Evolutionary conservation across 2,329 filamentous ascomycete species (phyloP), one percentile per base, ranked within the genome.

Genomic region (Trichoderma sp.): DNA sequence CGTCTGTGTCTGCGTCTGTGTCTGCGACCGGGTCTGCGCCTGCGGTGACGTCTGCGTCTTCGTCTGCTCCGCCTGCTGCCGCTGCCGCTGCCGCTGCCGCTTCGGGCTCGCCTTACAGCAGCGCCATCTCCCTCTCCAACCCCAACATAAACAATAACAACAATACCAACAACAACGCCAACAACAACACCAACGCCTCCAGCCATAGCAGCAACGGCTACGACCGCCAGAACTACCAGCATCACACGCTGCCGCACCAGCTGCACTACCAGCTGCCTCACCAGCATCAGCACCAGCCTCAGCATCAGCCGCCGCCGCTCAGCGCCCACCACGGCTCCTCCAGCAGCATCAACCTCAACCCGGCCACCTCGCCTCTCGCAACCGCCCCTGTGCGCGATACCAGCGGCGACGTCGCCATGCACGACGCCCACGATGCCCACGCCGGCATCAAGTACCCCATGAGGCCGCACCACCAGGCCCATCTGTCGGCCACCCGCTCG

Each of bases 391-490:
- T 85, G 74, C 89, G 90, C 82, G 90, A 92, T 80, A 87, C 87
- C 71, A 92, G 91, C 77, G 87, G 89, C 74, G 91, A 94, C 80
- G 85, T 92, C 68, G 83, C 90, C 70, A 97, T 97, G 94, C 92
- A 95, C 80, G 94, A 97, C 79, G 83, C 88, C 70, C 85, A 86
- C 72, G 94, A 97, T 79, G 88, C 92, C 57, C 96, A 96, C 80
- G 90, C 91, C 75, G 88, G 90, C 79, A 89, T 92, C 76, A 97
- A 97, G 80, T 97, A 97, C 79, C 87, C 92, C 69, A 88, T 93
- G 80, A 89, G 92, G 72, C 88, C 92, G 52, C 88, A 88, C 78
- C 91, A 93, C 76, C 90, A 93, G 77, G 88, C 93, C 75, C 89
- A 94, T 73, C 83, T 87, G 69, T 88, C 86, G 32, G 79, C 79